Evolutionary conservation across 768 basidiomycete species (phyloP), one percentile per base, ranked within the genome.

Genomic region (Termitomyces sp.): DNA sequence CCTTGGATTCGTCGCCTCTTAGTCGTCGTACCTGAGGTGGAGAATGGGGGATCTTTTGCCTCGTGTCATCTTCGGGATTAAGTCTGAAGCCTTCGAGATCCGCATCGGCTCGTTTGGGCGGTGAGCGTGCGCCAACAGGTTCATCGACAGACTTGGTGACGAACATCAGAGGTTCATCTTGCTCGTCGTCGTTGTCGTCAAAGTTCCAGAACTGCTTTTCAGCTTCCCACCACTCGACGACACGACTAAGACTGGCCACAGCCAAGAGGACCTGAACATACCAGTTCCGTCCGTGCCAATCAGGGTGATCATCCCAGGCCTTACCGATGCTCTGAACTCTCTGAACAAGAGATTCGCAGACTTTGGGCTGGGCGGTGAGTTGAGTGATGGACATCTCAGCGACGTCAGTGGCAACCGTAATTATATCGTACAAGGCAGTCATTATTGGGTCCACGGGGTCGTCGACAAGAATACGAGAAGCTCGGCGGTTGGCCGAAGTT

Each of bases 121-220:
- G 59, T 55, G 71, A 64, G 9, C 62, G 63, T 27, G 65, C 60
- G 29, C 66, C 53, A 15, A 61, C 62, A 36, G 63, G 71, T 31
- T 91, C 90, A 35, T 86, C 88, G 18, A 81, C 83, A 0, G 96
- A 88, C 68, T 96, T 97, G 68, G 94, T 88, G 52, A 98, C 93
- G 65, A 98, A 98, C 60, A 88, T 84, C 47, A 98, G 74, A 1
- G 93, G 92, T 60, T 98, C 96, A 53, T 92, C 89, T 66, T 89
- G 85, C 63, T 94, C 93, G 56, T 91, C 87, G 42, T 90, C 89
- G 57, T 89, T 88, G 66, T 93, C 91, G 65, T 95, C 91, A 67
- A 98, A 98, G 65, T 97, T 97, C 97, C 97, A 99, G 71, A 99
- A 99, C 62, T 95, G 93, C 66, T 95, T 95, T 76, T 98, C 96